Evolutionary conservation across 2,329 filamentous ascomycete genomes (phyloP), one percentile per base, ranked within the genome.

Genomic region (Verticillium albo-atrum): DNA sequence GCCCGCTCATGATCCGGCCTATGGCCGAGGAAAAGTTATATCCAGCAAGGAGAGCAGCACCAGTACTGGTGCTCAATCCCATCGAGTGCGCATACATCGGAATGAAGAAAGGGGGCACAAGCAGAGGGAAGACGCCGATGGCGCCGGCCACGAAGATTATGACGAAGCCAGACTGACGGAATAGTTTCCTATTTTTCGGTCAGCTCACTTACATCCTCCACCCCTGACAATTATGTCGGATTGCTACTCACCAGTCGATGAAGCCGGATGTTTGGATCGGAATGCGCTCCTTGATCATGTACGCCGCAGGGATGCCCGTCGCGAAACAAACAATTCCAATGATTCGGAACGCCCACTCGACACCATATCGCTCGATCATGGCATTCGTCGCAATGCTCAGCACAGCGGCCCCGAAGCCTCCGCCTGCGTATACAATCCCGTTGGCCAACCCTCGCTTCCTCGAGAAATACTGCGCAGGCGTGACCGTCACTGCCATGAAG

Each of bases 1-100:
- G 72, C 1, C 86, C 85, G 42, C 79, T 82, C 2, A 76, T 60
- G 14, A 89, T 74, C 6, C 86, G 76, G 0, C 86, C 85, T 4
- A 85, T 66, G 0, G 84, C 84, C 0, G 85, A 86, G 0, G 83
- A 78, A 26, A 85, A 79, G 68, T 84, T 87, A 74, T 87, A 89
- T 1, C 78, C 84, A 0, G 85, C 85, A 0, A 88, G 76, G 0
- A 88, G 72, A 14, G 74, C 83, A 0, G 85, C 85, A 0, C 84
- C 85, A 0, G 76, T 77, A 7, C 73, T 74, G 1, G 83, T 77
- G 0, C 78, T 75, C 6, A 88, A 71, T 0, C 82, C 81, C 20
- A 88, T 74, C 0, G 83, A 82, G 4, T 75, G 71, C 27, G 77
- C 77, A 64, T 85, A 86, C 0, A 86, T 71, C 0, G 84, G 84